Evolutionary conservation across 2,329 filamentous ascomycete species (phyloP).

Genomic region (Pseudogymnoascus sp.): DNA sequence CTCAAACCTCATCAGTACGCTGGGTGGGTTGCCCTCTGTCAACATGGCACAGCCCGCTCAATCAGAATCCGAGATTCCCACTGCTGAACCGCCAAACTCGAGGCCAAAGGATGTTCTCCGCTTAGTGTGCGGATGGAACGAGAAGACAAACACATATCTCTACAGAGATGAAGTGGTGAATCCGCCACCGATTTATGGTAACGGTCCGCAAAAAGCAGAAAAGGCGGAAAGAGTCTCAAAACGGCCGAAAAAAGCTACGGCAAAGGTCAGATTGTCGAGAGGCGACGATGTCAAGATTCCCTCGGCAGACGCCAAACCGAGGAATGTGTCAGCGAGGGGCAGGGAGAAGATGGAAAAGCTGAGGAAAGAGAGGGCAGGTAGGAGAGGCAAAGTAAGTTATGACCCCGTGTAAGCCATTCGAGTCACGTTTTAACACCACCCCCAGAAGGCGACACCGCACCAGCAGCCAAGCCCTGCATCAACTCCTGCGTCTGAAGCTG

Average conservation of each 20-base stretch:
- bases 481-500: not conserved
- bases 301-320: not conserved
- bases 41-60: constrained; percentile 6
- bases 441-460: not conserved
- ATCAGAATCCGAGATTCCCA: not conserved
- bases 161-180: constrained; percentile 1
- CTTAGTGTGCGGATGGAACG: constrained; percentile 3
- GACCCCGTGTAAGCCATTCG: not conserved
- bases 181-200: not conserved
- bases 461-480: not conserved
- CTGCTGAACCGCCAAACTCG: not conserved
- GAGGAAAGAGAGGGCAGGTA: not conserved
- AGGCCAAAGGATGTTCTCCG: not conserved
- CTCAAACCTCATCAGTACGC: not conserved
- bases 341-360: not conserved
- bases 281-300: not conserved
- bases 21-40: not conserved
- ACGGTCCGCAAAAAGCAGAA: not conserved
- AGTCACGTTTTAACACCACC: not conserved
- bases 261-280: not conserved
- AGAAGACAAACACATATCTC: not conserved
- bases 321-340: not conserved
- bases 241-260: not conserved
- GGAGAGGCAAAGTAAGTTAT: not conserved
- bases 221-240: not conserved